Base-by-base conservation (phyloP, 805 yeast genomes). In the Spathaspora girioi region DNA sequence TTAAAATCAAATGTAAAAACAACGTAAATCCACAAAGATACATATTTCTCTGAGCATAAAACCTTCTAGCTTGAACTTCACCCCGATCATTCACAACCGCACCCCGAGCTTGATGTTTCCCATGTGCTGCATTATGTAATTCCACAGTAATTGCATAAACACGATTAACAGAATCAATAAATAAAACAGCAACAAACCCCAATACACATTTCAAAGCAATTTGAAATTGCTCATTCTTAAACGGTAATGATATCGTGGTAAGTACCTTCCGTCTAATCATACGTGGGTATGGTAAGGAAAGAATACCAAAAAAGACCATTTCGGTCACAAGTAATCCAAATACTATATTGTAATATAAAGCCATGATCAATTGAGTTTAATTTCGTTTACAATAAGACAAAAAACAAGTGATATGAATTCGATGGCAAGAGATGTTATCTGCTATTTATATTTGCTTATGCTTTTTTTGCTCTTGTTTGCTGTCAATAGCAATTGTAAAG, bases 1-100 rank as follows among this genome's bases (percentile, higher is more conserved):
- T 84, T 58, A 92, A 83, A 48, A 90, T 86, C 63, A 92, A 77
- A 1, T 97, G 88, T 62, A 94, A 76, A 67, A 94, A 94, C 67
- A 94, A 79, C 1, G 98, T 91, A 71, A 92, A 90, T 1, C 99
- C 99, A 59, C 97, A 90, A 47, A 94, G 78, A 62, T 94, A 94
- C 86, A 91, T 83, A 76, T 94, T 94, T 74, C 99, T 84, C 74
- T 94, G 99, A 18, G 97, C 90, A 65, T 92, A 92, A 70, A 94
- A 94, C 63, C 91, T 81, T 69, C 97, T 82, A 19, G 97, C 94
- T 68, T 87, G 91, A 50, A 88, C 77, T 63, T 94, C 98, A 18
- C 90, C 73, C 53, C 97, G 78, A 60, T 88, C 93, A 53, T 73
- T 74, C 47, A 75, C 49, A 20, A 71, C 53, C 2, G 66, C 67